Percentiles rank a stretch among this genome's conserved stretches.
These are phyloP conservation scores for Boletus bicolor DNA, from an alignment of 768 basidiomycete species.

Conservation along the genomic window DNA sequence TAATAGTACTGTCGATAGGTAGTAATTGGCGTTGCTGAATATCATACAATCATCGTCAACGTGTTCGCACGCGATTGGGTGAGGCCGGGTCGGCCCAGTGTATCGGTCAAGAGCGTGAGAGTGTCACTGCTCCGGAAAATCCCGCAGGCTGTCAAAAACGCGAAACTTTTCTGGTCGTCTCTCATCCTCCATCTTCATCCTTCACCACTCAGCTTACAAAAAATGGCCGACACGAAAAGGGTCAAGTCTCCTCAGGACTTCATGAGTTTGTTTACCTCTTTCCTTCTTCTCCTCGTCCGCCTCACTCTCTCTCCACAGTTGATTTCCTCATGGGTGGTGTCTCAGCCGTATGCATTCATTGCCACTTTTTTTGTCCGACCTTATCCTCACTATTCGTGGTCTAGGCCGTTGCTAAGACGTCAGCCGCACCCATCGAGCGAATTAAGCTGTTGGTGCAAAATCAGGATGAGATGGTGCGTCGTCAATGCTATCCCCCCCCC, in stretches of 20 bases:
- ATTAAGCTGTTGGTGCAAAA: constrained; percentile 98
- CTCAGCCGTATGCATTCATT: constrained; percentile 62
- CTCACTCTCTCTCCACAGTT: constrained; percentile 42
- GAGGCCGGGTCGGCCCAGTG: background rate
- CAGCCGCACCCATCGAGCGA: constrained; percentile 99
- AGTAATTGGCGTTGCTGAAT: constrained; percentile 7
- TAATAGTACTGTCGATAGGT: constrained; percentile 9
- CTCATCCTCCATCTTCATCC: constrained; percentile 43
- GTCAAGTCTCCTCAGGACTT: constrained; percentile 91
- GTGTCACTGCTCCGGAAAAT: constrained; percentile 25
- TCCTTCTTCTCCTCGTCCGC: background rate
- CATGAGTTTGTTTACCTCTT: constrained; percentile 47
- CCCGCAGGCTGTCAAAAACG: constrained; percentile 36
- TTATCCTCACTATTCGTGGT: constrained; percentile 23
- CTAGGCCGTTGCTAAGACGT: constrained; percentile 97
- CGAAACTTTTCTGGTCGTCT: constrained; percentile 48
- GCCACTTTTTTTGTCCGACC: background rate
- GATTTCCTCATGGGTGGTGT: constrained; percentile 98
- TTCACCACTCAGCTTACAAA: constrained; percentile 51
- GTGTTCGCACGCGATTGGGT: constrained; percentile 4
- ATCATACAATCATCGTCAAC: background rate
- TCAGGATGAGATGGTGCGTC: constrained; percentile 98
- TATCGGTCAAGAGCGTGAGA: constrained; percentile 31
- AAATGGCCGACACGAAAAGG: constrained; percentile 85
- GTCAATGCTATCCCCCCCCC: background rate